Evolutionary conservation across 169 alveolate species (phyloP).

Genomic region (Cryptosporidium ryanae): DNA sequence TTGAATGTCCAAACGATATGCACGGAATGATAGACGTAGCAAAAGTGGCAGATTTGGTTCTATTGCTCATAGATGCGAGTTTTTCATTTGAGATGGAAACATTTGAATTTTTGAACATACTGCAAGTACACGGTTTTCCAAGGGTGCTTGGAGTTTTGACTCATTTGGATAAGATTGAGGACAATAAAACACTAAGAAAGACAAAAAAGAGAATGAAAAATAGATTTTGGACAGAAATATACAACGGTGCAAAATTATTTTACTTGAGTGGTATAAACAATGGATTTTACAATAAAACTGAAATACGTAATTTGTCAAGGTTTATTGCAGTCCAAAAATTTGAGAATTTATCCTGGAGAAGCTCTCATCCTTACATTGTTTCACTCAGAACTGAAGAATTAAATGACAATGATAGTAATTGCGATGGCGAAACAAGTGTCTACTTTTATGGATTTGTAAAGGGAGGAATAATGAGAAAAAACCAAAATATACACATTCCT

Average conservation of each 20-base stretch:
- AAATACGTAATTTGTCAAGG: constrained; percentile 94
- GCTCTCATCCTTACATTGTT: constrained; percentile 95
- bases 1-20: constrained; percentile 96
- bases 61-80: constrained; percentile 95
- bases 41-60: constrained; percentile 97
- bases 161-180: constrained; percentile 94
- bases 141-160: constrained; percentile 95
- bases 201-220: constrained; percentile 94
- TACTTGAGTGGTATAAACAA: constrained; percentile 94
- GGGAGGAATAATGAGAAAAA: constrained; percentile 90
- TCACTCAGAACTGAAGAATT: constrained; percentile 92
- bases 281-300: constrained; percentile 92
- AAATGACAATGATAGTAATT: background rate
- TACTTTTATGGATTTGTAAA: constrained; percentile 95
- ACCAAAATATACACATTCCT: constrained; percentile 89
- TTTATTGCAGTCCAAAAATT: constrained; percentile 93
- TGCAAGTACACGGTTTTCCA: constrained; percentile 94
- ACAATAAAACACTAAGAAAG: constrained; percentile 91
- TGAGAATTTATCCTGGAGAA: constrained; percentile 93
- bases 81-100: constrained; percentile 98
- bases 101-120: constrained; percentile 96
- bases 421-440: constrained; percentile 78
- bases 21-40: constrained; percentile 96
- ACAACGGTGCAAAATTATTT: constrained; percentile 98
- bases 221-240: constrained; percentile 97